phyloP scores from a whole-genome alignment of 768 basidiomycete species.

The Lactarius trivialis region DNA sequence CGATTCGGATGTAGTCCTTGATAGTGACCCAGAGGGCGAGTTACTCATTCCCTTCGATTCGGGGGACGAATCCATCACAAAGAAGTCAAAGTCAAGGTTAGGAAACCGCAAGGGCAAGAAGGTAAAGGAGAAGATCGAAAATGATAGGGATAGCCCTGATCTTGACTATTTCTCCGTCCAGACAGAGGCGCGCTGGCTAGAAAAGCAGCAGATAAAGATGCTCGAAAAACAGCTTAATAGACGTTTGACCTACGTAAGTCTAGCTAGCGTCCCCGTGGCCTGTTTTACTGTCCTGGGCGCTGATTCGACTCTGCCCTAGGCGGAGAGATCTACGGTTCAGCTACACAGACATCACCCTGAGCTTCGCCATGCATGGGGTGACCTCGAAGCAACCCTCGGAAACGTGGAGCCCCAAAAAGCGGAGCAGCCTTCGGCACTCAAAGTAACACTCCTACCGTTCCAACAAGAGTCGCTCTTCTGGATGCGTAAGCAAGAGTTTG shows the following conservation, averaged over 20 bases:
- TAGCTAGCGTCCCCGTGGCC: background rate
- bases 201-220: conserved; percentile 25
- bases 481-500: conserved; percentile 92
- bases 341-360: conserved; percentile 72
- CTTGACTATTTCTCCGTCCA: conserved; percentile 3
- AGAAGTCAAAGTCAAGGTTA: conserved; percentile 32
- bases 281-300: background rate
- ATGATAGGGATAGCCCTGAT: conserved; percentile 12
- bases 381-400: conserved; percentile 58
- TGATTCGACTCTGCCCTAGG: conserved; percentile 36
- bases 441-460: conserved; percentile 84
- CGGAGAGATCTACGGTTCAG: conserved; percentile 61
- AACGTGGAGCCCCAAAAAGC: conserved; percentile 61
- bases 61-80: conserved; percentile 9
- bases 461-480: conserved; percentile 91
- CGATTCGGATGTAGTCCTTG: conserved; percentile 25
- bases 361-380: conserved; percentile 80
- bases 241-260: conserved; percentile 60
- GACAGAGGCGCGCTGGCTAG: conserved; percentile 19
- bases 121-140: conserved; percentile 22
- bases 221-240: conserved; percentile 59
- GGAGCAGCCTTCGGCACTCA: conserved; percentile 76
- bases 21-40: conserved; percentile 5
- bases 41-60: background rate
- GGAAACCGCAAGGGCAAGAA: conserved; percentile 31